Evolutionary conservation across 495 filamentous ascomycete species (phyloP).

Genomic region (Talaromyces ruber): DNA sequence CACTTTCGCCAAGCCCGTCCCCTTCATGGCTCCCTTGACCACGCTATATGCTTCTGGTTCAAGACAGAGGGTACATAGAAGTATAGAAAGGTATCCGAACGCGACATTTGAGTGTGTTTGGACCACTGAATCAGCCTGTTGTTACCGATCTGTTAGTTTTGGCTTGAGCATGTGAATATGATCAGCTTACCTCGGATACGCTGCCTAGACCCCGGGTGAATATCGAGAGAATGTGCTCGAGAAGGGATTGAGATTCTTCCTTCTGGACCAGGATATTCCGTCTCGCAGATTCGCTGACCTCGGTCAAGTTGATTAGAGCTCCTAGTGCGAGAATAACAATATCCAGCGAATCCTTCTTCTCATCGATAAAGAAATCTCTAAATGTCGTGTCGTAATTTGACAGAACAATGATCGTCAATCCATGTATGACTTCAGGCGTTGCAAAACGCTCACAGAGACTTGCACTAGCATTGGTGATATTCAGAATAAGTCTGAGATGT

Average conservation of each 20-base stretch:
- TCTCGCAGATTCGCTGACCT: slow-evolving; percentile 55
- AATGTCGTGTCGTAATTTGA: slow-evolving; percentile 30
- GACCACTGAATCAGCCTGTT: slow-evolving; percentile 72
- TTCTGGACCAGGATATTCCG: slow-evolving; percentile 21
- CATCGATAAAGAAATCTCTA: slow-evolving; percentile 29
- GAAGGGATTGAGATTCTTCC: slow-evolving; percentile 16
- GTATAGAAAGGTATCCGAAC: slow-evolving; percentile 80
- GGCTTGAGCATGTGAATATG: not conserved
- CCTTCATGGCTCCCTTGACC: slow-evolving; percentile 45
- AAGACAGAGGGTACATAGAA: slow-evolving; percentile 73
- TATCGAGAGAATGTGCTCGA: slow-evolving; percentile 35
- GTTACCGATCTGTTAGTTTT: not conserved
- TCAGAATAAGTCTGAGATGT: slow-evolving; percentile 66
- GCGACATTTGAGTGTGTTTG: slow-evolving; percentile 82
- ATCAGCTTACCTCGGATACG: slow-evolving; percentile 33
- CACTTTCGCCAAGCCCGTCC: slow-evolving; percentile 51
- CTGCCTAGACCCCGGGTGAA: slow-evolving; percentile 30
- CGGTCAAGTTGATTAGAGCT: slow-evolving; percentile 81
- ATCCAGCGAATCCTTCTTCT: slow-evolving; percentile 48
- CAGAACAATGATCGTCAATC: slow-evolving; percentile 44
- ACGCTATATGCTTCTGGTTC: slow-evolving; percentile 39
- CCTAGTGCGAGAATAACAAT: slow-evolving; percentile 72
- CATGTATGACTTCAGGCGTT: slow-evolving; percentile 43
- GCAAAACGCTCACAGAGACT: slow-evolving; percentile 59
- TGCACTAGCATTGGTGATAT: slow-evolving; percentile 77